Conservation (phyloP, 2,329 filamentous ascomycete genomes). For the Talaromyces sp. region DNA sequence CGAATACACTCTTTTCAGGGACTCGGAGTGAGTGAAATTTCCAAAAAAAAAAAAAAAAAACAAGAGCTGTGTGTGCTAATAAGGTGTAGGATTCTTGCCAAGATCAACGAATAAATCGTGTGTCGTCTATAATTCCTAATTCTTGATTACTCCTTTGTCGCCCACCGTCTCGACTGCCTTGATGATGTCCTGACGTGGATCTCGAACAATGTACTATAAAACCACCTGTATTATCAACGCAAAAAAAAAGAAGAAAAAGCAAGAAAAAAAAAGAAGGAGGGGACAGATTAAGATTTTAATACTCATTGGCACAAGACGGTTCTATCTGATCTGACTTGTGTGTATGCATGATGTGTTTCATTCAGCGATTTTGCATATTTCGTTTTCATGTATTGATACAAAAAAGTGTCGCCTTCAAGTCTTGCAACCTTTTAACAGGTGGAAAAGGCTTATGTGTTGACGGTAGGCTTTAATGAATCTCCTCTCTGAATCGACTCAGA, state of each 20-base stretch:
- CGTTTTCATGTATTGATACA: not conserved
- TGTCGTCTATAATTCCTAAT: slow-evolving; percentile 6
- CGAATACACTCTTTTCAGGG: slow-evolving; percentile 92
- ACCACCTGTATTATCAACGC: slow-evolving; percentile 14
- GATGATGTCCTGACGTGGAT: not conserved
- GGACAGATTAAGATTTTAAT: slow-evolving; percentile 7
- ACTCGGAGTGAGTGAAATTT: slow-evolving; percentile 80
- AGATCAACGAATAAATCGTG: slow-evolving; percentile 86
- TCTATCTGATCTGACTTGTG: slow-evolving; percentile 7
- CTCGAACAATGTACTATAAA: slow-evolving; percentile 15
- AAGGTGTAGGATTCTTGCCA: slow-evolving; percentile 75
- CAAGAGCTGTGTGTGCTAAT: slow-evolving; percentile 15
- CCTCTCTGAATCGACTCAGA: slow-evolving; percentile 8
- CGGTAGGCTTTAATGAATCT: slow-evolving; percentile 9
- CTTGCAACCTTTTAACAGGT: not conserved
- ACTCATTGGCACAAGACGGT: slow-evolving; percentile 7
- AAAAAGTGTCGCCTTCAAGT: not conserved
- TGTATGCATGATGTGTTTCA: slow-evolving; percentile 12
- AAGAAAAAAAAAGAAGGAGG: not conserved
- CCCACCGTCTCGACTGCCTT: not conserved
- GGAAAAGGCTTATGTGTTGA: not conserved
- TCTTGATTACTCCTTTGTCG: not conserved
- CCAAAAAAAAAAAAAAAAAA: not conserved
- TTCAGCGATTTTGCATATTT: slow-evolving; percentile 15
- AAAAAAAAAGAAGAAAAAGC: not conserved